Percentiles rank a stretch among this genome's conserved stretches.
Evolutionary conservation across 345 rosid species (phyloP).

Genomic region (Lepidium sativum): DNA sequence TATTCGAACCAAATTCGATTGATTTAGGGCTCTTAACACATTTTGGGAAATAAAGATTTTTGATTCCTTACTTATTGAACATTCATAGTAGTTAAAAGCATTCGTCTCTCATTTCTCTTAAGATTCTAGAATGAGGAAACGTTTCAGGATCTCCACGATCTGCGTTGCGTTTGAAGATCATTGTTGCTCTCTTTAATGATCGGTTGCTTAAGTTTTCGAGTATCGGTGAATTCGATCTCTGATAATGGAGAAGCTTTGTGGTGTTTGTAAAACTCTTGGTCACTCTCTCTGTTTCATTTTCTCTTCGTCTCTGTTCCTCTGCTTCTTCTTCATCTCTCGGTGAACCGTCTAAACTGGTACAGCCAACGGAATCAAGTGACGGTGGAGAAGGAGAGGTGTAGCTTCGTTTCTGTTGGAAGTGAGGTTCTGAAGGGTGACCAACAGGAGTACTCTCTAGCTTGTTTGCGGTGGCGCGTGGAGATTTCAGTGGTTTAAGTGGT

Average conservation of each 20-base stretch:
- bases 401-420: constrained; percentile 40
- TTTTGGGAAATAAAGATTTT: not conserved
- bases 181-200: constrained; percentile 42
- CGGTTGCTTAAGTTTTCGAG: constrained; percentile 67
- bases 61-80: no score
- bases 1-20: constrained; percentile 14
- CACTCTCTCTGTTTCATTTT: constrained; percentile 22
- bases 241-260: constrained; percentile 71
- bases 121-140: constrained; percentile 50
- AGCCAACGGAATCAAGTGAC: constrained; percentile 18
- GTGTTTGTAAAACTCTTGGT: constrained; percentile 39
- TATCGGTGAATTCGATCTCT: constrained; percentile 55
- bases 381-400: constrained; percentile 2
- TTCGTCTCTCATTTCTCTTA: constrained; percentile 61
- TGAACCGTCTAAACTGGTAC: no score
- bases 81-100: no score
- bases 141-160: constrained; percentile 71
- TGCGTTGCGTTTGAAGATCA: constrained; percentile 55
- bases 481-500: constrained; percentile 36
- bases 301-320: not conserved
- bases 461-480: constrained; percentile 30
- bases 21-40: not conserved
- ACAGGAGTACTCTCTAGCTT: constrained; percentile 41
- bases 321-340: constrained; percentile 23
- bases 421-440: constrained; percentile 37